Percentiles rank a stretch among this genome's conserved stretches.
Conservation (phyloP, 1,284 basidiomycete species). For the Austropuccinia psidii region DNA sequence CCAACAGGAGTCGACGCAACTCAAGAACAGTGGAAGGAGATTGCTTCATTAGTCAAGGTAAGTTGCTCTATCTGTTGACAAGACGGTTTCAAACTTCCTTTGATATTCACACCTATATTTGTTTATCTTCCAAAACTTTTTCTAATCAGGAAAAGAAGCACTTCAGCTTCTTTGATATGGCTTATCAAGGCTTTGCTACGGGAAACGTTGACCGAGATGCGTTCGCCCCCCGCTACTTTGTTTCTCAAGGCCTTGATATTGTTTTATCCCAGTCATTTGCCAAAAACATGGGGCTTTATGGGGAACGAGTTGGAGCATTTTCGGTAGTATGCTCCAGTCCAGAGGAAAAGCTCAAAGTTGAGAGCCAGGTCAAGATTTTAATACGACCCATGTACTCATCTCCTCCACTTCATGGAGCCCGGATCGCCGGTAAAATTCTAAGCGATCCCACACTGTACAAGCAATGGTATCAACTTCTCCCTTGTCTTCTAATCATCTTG, state of each 20-base stretch:
- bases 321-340: conserved; percentile 45
- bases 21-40: conserved; percentile 72
- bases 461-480: conserved; percentile 46
- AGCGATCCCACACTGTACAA: conserved; percentile 48
- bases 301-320: conserved; percentile 48
- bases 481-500: neutral
- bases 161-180: conserved; percentile 95
- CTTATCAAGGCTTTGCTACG: conserved; percentile 57
- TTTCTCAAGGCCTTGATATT: conserved; percentile 46
- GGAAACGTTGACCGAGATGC: conserved; percentile 46
- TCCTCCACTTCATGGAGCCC: conserved; percentile 71
- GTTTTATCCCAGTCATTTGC: conserved; percentile 47
- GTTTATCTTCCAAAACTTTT: neutral
- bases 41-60: conserved; percentile 64
- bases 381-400: conserved; percentile 98
- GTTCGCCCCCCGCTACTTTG: conserved; percentile 48
- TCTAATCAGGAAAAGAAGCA: conserved; percentile 60
- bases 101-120: neutral
- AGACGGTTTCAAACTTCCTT: neutral
- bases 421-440: conserved; percentile 50
- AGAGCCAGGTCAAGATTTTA: conserved; percentile 69
- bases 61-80: too few relatives aligned
- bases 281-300: conserved; percentile 50
- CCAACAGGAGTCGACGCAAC: conserved; percentile 80
- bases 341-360: conserved; percentile 46